Evolutionary conservation across 306 rosid genomes (phyloP).

Genomic region (Quercus robur): DNA sequence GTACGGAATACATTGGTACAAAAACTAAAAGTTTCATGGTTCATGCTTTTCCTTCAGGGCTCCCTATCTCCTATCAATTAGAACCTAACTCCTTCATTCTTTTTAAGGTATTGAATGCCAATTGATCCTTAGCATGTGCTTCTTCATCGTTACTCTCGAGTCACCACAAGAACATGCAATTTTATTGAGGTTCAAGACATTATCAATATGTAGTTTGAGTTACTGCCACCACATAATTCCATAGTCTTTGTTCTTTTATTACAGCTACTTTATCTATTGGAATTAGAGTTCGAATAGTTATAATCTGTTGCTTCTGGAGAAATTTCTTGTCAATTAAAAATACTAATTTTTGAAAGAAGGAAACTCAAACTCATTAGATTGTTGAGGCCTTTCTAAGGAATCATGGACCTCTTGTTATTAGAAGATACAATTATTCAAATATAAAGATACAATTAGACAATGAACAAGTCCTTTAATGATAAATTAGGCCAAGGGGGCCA

Average conservation of each 20-base stretch:
- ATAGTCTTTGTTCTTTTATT: not conserved
- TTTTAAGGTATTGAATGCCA: no score
- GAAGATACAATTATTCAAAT: not conserved
- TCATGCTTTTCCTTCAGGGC: no score
- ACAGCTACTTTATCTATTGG: not conserved
- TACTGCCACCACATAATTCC: not conserved
- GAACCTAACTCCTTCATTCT: no score
- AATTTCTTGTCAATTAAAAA: not conserved
- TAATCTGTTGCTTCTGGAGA: not conserved
- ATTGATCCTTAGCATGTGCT: no score
- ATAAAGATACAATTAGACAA: not conserved
- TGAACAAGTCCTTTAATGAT: not conserved
- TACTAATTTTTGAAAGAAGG: not conserved
- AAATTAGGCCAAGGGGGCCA: not conserved
- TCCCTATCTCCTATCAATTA: no score
- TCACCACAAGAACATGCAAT: not conserved
- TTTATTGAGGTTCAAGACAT: no score
- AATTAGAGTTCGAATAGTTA: not conserved
- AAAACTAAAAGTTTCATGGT: no score
- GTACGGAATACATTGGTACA: no score
- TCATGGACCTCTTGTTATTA: not conserved
- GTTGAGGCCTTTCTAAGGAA: not conserved
- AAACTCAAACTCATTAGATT: not conserved
- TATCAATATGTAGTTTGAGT: no score
- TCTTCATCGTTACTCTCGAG: no score